These are phyloP conservation scores for Ustanciosporium gigantosporum DNA, from an alignment of 1,284 basidiomycete genomes.

Conservation along the genomic window DNA sequence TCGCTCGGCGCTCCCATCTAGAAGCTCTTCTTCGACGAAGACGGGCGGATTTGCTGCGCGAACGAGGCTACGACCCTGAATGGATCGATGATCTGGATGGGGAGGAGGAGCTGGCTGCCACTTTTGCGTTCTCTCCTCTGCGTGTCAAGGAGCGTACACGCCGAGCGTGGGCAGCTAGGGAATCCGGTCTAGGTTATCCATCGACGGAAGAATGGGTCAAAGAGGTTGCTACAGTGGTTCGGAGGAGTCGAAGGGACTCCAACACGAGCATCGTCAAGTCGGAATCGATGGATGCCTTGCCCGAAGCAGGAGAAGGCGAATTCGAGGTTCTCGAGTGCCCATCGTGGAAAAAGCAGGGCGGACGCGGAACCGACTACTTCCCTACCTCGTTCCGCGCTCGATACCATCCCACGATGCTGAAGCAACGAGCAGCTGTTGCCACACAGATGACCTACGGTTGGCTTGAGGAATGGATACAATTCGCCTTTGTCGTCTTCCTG, in stretches of 20 bases:
- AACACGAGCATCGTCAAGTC: too few relatives aligned
- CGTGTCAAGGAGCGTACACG: conserved; percentile 14
- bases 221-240: neutral
- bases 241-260: neutral
- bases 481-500: conserved; percentile 47
- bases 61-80: conserved; percentile 18
- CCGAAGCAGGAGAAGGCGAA: conserved; percentile 14
- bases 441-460: conserved; percentile 42
- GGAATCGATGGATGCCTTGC: neutral
- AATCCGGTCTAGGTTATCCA: neutral
- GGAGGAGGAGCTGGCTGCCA: conserved; percentile 35
- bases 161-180: conserved; percentile 2
- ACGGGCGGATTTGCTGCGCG: conserved; percentile 26
- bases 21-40: conserved; percentile 35
- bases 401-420: conserved; percentile 46
- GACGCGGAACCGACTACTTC: conserved; percentile 47
- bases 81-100: conserved; percentile 5
- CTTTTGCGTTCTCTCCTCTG: conserved; percentile 22
- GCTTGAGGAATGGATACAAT: conserved; percentile 49
- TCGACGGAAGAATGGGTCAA: conserved; percentile 3
- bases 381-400: conserved; percentile 42
- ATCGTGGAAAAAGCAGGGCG: conserved; percentile 33
- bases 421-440: conserved; percentile 35
- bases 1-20: conserved; percentile 24
- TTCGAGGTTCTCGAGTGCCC: conserved; percentile 46